A percentile compares a stretch with the other conserved stretches of the same genome.
Evolutionary conservation across 2,329 filamentous ascomycete genomes (phyloP).

Genomic region (Stenocarpella maydis): DNA sequence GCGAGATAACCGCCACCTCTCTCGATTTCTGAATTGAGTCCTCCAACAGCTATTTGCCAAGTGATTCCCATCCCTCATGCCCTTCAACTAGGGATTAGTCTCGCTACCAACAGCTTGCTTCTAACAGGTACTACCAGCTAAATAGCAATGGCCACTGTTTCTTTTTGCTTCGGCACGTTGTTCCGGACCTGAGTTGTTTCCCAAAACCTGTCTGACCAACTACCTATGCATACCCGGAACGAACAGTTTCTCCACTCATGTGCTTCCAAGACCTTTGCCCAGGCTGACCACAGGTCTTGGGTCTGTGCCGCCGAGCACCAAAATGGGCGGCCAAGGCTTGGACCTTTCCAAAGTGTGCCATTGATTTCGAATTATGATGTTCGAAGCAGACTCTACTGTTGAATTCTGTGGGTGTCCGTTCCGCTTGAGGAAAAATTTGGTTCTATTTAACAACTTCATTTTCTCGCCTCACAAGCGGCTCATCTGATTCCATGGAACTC

Average conservation of each 20-base stretch:
- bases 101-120: background rate
- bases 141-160: background rate
- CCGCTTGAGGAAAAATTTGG: background rate
- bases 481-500: too few relatives aligned
- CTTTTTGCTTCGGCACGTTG: background rate
- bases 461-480: too few relatives aligned
- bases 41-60: background rate
- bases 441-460: too few relatives aligned
- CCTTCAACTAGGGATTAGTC: background rate
- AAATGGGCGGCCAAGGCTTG: conserved; percentile 12
- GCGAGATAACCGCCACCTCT: conserved; percentile 1
- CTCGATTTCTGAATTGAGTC: background rate
- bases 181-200: background rate
- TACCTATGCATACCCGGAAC: background rate
- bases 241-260: conserved; percentile 16
- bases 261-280: conserved; percentile 5
- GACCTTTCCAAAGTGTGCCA: background rate
- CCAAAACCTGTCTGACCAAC: background rate
- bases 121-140: background rate
- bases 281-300: background rate
- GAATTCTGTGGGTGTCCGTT: background rate
- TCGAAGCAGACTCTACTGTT: background rate
- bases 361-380: too few relatives aligned
- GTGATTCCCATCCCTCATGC: background rate
- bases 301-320: conserved; percentile 2